Conservation (phyloP, 805 yeast genomes). For the Jamesozyma lodderae region DNA sequence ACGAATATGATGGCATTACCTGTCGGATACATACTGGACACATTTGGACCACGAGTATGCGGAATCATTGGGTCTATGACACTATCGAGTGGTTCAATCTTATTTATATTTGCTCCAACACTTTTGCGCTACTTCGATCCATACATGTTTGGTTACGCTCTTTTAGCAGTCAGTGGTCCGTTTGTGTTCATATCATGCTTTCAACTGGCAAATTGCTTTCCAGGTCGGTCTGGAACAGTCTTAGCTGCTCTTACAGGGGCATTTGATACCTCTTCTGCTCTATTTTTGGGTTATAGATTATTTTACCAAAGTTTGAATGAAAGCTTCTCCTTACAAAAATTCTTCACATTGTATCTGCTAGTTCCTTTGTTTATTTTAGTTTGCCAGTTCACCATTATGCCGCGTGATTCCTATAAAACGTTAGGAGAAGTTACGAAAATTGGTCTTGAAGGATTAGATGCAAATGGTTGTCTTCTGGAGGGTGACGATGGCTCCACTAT, state of each 20-base stretch:
- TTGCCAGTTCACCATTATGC: conserved; percentile 77
- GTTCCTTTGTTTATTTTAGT: conserved; percentile 72
- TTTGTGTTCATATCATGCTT: conserved; percentile 84
- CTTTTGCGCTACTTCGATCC: conserved; percentile 39
- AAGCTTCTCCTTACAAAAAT: conserved; percentile 36
- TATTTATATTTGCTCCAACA: conserved; percentile 11
- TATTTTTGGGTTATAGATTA: conserved; percentile 66
- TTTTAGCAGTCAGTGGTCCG: conserved; percentile 86
- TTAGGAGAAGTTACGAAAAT: conserved; percentile 58
- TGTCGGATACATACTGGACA: conserved; percentile 73
- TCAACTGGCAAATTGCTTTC: conserved; percentile 83
- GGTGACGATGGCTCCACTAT: conserved; percentile 35
- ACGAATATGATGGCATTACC: conserved; percentile 77
- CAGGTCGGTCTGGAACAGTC: conserved; percentile 69
- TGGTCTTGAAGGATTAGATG: conserved; percentile 66
- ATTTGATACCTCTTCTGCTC: conserved; percentile 85
- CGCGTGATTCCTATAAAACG: conserved; percentile 63
- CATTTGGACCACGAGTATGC: conserved; percentile 70
- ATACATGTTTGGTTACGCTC: conserved; percentile 63
- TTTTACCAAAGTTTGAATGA: conserved; percentile 38
- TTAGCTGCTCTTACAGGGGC: conserved; percentile 87
- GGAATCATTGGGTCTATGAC: conserved; percentile 65
- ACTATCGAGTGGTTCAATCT: conserved; percentile 46
- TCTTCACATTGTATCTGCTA: conserved; percentile 57
- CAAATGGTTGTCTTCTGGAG: conserved; percentile 44